These are phyloP conservation scores for Aspergillus bridgeri DNA, from an alignment of 495 filamentous ascomycete genomes.

Conservation along the genomic window DNA sequence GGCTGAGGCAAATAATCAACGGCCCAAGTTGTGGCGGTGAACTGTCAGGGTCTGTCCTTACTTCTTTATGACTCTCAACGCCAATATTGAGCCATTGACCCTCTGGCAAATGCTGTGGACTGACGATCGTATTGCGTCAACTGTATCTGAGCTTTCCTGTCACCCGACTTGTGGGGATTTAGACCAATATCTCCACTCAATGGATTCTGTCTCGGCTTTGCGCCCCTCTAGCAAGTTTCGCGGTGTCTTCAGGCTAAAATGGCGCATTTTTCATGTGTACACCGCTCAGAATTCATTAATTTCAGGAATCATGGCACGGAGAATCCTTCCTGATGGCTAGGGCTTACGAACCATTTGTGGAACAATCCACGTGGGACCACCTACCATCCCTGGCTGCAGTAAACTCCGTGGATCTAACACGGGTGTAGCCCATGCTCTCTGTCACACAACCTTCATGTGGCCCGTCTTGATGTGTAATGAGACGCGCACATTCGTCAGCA, in stretches of 20 bases:
- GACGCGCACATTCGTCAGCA: not conserved
- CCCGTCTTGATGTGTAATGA: not conserved
- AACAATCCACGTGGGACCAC: not conserved
- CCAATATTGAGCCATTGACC: no score
- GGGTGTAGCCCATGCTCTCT: not conserved
- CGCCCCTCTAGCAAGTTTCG: not conserved
- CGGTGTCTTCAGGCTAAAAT: not conserved
- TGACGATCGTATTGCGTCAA: not conserved
- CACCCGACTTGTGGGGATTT: not conserved
- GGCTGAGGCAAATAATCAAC: constrained; percentile 7
- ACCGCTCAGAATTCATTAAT: not conserved
- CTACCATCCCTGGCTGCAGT: not conserved
- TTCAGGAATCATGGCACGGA: not conserved
- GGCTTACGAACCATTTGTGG: not conserved
- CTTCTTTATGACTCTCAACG: not conserved
- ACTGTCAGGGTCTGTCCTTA: not conserved
- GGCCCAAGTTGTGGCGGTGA: constrained; percentile 12
- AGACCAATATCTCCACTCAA: not conserved
- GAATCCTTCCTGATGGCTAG: not conserved
- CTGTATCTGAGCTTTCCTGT: not conserved
- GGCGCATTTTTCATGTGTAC: not conserved
- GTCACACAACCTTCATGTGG: not conserved
- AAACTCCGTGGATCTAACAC: not conserved
- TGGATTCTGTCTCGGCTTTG: not conserved
- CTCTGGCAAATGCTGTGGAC: not conserved